phyloP scores from a whole-genome alignment of 2,329 filamentous ascomycete species.

The Stagonosporopsis vannaccii region DNA sequence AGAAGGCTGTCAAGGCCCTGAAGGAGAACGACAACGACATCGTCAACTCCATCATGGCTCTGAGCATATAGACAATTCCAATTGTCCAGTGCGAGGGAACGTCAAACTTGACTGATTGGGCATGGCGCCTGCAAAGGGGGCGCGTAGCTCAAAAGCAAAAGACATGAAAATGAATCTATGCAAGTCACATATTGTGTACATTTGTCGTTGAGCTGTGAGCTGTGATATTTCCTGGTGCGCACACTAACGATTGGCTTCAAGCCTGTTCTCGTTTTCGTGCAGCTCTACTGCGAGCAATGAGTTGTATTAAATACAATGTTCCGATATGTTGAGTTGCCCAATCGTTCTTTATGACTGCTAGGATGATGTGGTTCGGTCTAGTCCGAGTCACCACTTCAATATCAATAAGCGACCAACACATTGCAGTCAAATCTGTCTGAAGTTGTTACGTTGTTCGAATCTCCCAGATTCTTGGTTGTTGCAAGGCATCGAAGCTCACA shows the following conservation, averaged over 20 bases:
- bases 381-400: neutral
- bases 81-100: conserved; percentile 20
- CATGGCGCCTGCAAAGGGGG: conserved; percentile 23
- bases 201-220: neutral
- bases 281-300: neutral
- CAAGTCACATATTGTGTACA: conserved; percentile 13
- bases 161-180: conserved; percentile 36
- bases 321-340: neutral
- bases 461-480: neutral
- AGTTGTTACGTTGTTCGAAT: neutral
- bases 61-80: conserved; percentile 62
- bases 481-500: neutral
- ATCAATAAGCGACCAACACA: neutral
- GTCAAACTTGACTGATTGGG: conserved; percentile 23
- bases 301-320: neutral
- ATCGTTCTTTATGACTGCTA: neutral
- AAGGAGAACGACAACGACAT: conserved; percentile 99
- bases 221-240: neutral
- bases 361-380: neutral
- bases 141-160: conserved; percentile 32
- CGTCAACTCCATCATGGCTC: conserved; percentile 99
- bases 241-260: neutral
- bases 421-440: neutral
- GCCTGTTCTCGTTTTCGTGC: neutral
- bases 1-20: conserved; percentile 98